Evolutionary conservation across 164 flowering plant species (phyloP).

Genomic region (Saururus chinensis): DNA sequence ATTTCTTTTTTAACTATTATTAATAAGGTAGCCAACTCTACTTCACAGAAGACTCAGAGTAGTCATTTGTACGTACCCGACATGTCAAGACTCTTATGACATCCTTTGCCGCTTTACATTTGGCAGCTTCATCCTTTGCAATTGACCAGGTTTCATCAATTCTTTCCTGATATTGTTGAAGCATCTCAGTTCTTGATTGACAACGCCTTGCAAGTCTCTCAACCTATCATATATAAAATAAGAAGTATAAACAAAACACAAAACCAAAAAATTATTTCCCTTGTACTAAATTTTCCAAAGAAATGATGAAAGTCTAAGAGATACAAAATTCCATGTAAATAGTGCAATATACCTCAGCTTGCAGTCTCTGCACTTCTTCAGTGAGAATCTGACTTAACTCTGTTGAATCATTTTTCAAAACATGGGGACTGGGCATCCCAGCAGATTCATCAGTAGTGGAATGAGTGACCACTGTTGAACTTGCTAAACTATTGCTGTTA

Average conservation of each 20-base stretch:
- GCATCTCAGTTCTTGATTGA: conserved; percentile 27
- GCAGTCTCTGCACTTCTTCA: conserved; percentile 40
- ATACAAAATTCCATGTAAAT: neutral
- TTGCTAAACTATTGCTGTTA: conserved; percentile 10
- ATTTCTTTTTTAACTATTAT: neutral
- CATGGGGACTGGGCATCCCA: conserved; percentile 1
- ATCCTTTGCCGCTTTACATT: conserved; percentile 65
- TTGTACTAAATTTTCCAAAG: neutral
- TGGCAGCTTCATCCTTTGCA: conserved; percentile 59
- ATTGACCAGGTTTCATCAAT: conserved; percentile 40
- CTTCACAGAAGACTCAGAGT: neutral
- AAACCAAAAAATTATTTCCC: neutral
- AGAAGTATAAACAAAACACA: neutral
- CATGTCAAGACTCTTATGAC: conserved; percentile 44
- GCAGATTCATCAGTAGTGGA: conserved; percentile 9
- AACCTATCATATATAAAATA: conserved; percentile 18
- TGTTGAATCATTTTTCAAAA: conserved; percentile 3
- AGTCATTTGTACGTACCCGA: conserved; percentile 20
- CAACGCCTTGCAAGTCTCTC: conserved; percentile 35
- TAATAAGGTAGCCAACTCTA: neutral
- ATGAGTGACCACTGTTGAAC: conserved; percentile 4
- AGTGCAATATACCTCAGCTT: conserved; percentile 32
- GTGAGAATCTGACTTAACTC: conserved; percentile 25
- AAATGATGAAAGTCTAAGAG: too few species aligned
- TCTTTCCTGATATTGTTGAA: conserved; percentile 36